These are phyloP conservation scores for Calonectria honghensis DNA, from an alignment of 2,329 filamentous ascomycete species.

Conservation along the genomic window DNA sequence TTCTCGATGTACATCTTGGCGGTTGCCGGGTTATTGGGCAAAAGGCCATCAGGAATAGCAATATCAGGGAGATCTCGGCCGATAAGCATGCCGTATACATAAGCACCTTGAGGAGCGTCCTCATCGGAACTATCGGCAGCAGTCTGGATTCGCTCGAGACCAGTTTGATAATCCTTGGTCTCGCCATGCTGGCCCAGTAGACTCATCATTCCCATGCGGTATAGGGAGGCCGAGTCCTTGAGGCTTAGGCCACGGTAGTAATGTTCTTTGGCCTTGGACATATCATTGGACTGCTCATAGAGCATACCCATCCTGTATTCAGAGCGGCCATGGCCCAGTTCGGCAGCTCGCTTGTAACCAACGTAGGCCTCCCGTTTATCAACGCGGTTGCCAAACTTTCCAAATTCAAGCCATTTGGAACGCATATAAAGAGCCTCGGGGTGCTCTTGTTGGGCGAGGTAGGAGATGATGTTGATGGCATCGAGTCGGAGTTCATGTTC, in stretches of 20 bases:
- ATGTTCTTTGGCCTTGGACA: constrained; percentile 91
- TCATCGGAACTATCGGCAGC: constrained; percentile 94
- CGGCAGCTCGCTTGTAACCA: constrained; percentile 89
- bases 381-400: constrained; percentile 91
- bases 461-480: constrained; percentile 92
- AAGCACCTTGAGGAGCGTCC: constrained; percentile 96
- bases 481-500: constrained; percentile 93
- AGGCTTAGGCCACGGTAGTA: constrained; percentile 88
- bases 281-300: constrained; percentile 95
- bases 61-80: constrained; percentile 95
- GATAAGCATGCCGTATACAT: constrained; percentile 95
- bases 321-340: constrained; percentile 89
- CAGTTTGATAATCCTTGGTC: constrained; percentile 84
- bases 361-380: constrained; percentile 97
- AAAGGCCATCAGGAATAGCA: constrained; percentile 80
- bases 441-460: constrained; percentile 92
- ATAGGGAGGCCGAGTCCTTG: constrained; percentile 89
- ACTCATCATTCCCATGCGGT: constrained; percentile 97
- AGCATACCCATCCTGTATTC: constrained; percentile 99
- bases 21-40: constrained; percentile 82
- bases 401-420: constrained; percentile 98
- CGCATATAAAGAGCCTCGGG: constrained; percentile 95
- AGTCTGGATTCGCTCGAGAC: constrained; percentile 87
- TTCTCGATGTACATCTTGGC: constrained; percentile 96
- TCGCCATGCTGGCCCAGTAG: constrained; percentile 95